Base-by-base conservation (phyloP, 1,284 basidiomycete genomes). In the Cutaneotrichosporon arboriforme region DNA sequence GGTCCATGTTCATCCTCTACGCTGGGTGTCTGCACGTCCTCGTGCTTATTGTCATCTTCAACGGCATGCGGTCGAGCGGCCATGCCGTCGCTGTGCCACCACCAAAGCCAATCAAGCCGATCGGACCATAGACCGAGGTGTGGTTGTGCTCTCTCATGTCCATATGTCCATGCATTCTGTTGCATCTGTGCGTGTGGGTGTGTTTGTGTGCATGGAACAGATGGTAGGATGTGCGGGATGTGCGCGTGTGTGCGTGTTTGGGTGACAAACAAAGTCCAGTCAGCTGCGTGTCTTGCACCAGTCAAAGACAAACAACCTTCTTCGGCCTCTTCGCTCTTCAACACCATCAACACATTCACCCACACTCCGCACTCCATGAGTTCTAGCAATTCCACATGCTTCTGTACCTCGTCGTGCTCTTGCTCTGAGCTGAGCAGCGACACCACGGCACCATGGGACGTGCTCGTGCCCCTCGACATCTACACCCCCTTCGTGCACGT, bases 1-100 rank as follows among this genome's bases (percentile, higher is more conserved):
- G 90, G 60, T 70, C 62, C 40, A 22, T 68, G 36, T 76, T 76
- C 55, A 75, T 76, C 48, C 49, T 76, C 12, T 76, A 76, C 43
- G 66, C 73, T 1, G 71, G 57, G 1, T 64, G 64, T 18, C 49
- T 74, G 60, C 72, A 74, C 50, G 21, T 67, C 4, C 58, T 74
- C 17, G 68, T 74, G n/a, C 43, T 74, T 22, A 67, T 72, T 42
- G 67, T 73, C 14, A 50, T 74, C 23, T 72, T 63, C 60, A 69
- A 65, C 51, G 65, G 65, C 4, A 73, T 74, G 69, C 57, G 65
- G 1, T 68, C 70, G 34, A 68, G 66, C 45, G 68, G 68, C 51
- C 64, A 66, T 0, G 39, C 43, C 5, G 46, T 57, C 4, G 13
- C 21, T n/a, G 41, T 26, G 21, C 21, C 39, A 26, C 39, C n/a